Percentiles rank a stretch among this genome's conserved stretches.
Conservation (phyloP, 176 grass and related monocot genomes). For the Phoenix dactylifera region DNA sequence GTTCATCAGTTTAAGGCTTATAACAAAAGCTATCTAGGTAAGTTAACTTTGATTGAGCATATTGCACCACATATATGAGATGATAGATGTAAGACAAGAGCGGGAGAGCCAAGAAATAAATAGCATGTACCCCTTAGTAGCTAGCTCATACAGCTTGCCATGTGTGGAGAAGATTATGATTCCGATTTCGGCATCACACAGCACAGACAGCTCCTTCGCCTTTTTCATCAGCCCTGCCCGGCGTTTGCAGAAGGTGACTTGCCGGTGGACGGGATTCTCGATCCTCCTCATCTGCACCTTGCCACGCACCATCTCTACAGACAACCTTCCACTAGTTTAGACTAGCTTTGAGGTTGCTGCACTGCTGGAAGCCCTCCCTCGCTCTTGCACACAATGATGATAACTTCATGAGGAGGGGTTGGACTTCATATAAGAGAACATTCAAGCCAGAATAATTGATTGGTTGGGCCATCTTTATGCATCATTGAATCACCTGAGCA, state of each 20-base stretch:
- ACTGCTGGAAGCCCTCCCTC: neutral
- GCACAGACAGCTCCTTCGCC: constrained; percentile 6
- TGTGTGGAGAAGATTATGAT: constrained; percentile 5
- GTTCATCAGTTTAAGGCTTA: no score
- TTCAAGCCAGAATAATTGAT: constrained; percentile 9
- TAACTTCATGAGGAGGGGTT: constrained; percentile 17
- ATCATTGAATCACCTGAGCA: no score
- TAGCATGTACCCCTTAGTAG: neutral
- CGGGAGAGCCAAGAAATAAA: no score
- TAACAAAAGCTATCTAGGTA: no score
- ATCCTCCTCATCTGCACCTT: constrained; percentile 5
- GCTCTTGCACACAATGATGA: neutral
- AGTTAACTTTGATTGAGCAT: no score
- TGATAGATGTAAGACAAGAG: no score
- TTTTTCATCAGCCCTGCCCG: constrained; percentile 4
- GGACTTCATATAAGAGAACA: constrained; percentile 42
- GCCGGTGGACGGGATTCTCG: constrained; percentile 6
- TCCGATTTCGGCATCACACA: constrained; percentile 5
- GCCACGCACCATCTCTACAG: neutral
- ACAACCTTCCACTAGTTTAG: constrained; percentile 13
- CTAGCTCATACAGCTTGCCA: constrained; percentile 8
- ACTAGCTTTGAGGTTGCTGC: constrained; percentile 13
- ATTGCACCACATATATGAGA: no score
- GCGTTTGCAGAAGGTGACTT: constrained; percentile 9
- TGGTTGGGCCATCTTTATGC: no score